Evolutionary conservation across 768 basidiomycete genomes (phyloP), one percentile per base, ranked within the genome.

Genomic region (Tephrocybe sp.): DNA sequence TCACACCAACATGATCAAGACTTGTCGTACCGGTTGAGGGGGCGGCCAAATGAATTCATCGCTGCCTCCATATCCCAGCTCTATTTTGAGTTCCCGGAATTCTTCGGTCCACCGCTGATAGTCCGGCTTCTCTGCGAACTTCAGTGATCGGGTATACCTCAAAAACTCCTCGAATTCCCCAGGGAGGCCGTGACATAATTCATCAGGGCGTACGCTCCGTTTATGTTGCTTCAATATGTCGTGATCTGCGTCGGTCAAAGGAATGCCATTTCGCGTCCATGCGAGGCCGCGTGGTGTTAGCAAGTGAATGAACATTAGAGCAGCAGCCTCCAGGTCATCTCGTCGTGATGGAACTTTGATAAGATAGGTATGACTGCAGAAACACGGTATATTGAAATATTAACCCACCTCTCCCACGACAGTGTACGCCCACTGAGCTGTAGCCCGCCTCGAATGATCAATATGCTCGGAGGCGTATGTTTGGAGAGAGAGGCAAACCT

Each of bases 181-280:
- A 0, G 88, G 88, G 24, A 91, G 66, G 15, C 84, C 83, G 38
- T 76, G 76, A 51, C 87, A 90, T 21, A 91, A 71, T 31, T 82
- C 77, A 57, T 87, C 86, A 25, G 87, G 81, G 0, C 70, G 72
- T 1, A 85, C 81, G 28, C 62, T 64, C 35, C 72, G 72, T 62
- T 91, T 91, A 50, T 79, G 81, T n/a, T 73, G 74, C 46, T 83
- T 89, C 13, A 91, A 67, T 3, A 71, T 74, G 24, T 77, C 70
- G 64, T 89, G 87, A 9, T 81, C 81, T 15, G 70, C 74, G 18
- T 83, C 78, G 5, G 82, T 82, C 57, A 85, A 86, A 7, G 88
- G 88, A 12, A 90, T 78, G n/a, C 88, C 88, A 52, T 86, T 86
- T 19, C 88, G 78, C 32, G 87, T 90, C 88, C 88, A 91, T 15